Base-by-base conservation (phyloP, 495 filamentous ascomycete species). In the Bacidia gigantensis region DNA sequence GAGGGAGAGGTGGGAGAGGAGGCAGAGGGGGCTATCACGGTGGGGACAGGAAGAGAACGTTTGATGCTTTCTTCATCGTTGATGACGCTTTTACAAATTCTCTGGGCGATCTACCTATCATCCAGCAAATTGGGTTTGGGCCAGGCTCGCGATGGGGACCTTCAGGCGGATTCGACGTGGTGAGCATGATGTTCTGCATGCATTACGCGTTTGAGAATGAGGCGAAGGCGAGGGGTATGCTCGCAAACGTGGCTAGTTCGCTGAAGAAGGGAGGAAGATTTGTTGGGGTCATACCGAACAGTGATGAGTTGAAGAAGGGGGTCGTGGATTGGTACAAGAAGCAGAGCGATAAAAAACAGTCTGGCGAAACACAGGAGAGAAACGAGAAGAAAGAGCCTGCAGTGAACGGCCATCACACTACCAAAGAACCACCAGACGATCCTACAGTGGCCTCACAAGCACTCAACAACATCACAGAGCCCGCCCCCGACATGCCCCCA, bases 161-260 rank as follows among this genome's bases (percentile, higher is more conserved):
- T 44, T 79, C 80, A 1, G 83, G 86, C 38, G 89, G 89, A 7
- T 98, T 96, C 57, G 93, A 98, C 64, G 84, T 97, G 11, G 90
- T 98, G 45, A 85, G 83, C 51, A 95, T 93, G 76, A 98, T 98
- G 92, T 98, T 98, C 60, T 89, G 88, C 62, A 94, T 98, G 80
- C 92, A 98, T 69, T 98, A 98, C 62, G 89, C 93, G 0, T 98
- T 96, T 59, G 93, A 98, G 67, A 86, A 72, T 53, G 87, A 97
- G 65, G 75, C 74, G 3, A 93, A 95, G 64, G 82, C 89, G 11
- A 78, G 89, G 20, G 82, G 80, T 50, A 97, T 98, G 92, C 76
- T 98, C 47, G 76, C 79, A 63, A 98, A 98, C 63, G 92, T 98
- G 11, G 80, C 92, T 1, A 84, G 88, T 3, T 76, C 81, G 23